phyloP scores from a whole-genome alignment of 805 yeast species.

The Debaryomyces tyrocola region DNA sequence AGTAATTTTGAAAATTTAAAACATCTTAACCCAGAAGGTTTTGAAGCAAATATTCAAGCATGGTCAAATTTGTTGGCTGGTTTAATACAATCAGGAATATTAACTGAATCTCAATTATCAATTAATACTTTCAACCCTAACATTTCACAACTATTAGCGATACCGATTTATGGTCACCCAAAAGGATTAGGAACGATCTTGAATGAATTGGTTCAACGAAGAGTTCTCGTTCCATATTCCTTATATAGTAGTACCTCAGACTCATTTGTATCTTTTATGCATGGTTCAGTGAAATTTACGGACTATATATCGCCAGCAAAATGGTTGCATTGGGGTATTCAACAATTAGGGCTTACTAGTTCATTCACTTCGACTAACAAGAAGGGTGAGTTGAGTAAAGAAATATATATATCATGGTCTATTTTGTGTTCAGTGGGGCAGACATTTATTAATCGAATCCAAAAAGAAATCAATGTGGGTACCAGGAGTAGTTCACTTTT shows the following conservation, averaged over 20 bases:
- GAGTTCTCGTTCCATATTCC: conserved; percentile 19
- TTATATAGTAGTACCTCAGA: conserved; percentile 5
- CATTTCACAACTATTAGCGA: conserved; percentile 16
- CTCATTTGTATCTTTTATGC: conserved; percentile 5
- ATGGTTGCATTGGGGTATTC: conserved; percentile 15
- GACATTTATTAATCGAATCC: conserved; percentile 3
- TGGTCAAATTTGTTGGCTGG: conserved; percentile 26
- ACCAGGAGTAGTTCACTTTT: conserved; percentile 15
- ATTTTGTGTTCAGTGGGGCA: conserved; percentile 11
- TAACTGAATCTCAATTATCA: conserved; percentile 17
- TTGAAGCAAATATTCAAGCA: conserved; percentile 41
- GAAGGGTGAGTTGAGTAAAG: conserved; percentile 17
- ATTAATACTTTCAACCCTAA: conserved; percentile 14
- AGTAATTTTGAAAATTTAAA: conserved; percentile 31
- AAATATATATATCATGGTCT: conserved; percentile 24
- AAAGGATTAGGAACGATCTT: conserved; percentile 23
- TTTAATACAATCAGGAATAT: conserved; percentile 15
- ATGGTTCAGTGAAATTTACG: background rate
- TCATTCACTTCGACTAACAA: conserved; percentile 9
- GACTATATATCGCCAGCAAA: conserved; percentile 9
- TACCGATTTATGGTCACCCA: conserved; percentile 35
- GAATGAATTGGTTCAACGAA: conserved; percentile 20
- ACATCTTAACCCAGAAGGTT: conserved; percentile 42
- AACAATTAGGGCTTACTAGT: conserved; percentile 4
- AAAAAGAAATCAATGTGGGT: conserved; percentile 10